Evolutionary conservation across 805 yeast species (phyloP).

Genomic region (Candida ortonii): DNA sequence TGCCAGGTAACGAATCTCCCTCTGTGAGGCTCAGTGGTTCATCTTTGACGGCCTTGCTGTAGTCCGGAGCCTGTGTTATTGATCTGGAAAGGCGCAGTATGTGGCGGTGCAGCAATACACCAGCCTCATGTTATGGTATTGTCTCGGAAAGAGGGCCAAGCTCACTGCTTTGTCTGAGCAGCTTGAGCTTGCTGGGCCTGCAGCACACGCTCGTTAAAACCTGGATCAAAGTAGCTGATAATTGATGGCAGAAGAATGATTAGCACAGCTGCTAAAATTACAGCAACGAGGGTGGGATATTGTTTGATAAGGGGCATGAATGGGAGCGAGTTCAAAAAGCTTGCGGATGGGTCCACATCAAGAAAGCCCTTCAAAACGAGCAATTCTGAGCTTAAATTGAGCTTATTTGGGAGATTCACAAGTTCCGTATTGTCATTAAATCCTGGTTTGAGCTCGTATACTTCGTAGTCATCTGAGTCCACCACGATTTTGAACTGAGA

Average conservation of each 20-base stretch:
- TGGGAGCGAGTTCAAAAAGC: conserved; percentile 19
- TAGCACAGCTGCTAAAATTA: conserved; percentile 5
- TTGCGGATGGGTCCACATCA: conserved; percentile 11
- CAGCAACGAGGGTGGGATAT: conserved; percentile 19
- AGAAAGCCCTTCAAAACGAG: conserved; percentile 17
- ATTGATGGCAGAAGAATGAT: conserved; percentile 24
- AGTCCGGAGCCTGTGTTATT: too few relatives aligned
- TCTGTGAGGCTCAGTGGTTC: too few relatives aligned
- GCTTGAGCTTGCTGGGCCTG: conserved; percentile 22
- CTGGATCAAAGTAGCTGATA: conserved; percentile 28
- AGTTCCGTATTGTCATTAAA: conserved; percentile 2
- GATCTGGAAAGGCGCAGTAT: too few relatives aligned
- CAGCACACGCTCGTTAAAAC: conserved; percentile 23
- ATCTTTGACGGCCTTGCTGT: too few relatives aligned
- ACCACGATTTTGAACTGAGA: conserved; percentile 14
- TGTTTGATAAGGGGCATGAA: conserved; percentile 17
- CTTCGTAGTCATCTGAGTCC: conserved; percentile 7
- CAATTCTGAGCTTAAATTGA: conserved; percentile 12
- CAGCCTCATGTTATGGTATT: too few relatives aligned
- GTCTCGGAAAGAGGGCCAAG: too few relatives aligned
- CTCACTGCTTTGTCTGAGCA: too few relatives aligned
- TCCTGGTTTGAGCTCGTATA: conserved; percentile 13
- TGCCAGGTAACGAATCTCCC: too few relatives aligned
- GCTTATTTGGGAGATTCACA: conserved; percentile 5
- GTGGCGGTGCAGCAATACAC: too few relatives aligned